Base-by-base conservation (phyloP, 106 monocot species). In the Dendrobium nobile region DNA sequence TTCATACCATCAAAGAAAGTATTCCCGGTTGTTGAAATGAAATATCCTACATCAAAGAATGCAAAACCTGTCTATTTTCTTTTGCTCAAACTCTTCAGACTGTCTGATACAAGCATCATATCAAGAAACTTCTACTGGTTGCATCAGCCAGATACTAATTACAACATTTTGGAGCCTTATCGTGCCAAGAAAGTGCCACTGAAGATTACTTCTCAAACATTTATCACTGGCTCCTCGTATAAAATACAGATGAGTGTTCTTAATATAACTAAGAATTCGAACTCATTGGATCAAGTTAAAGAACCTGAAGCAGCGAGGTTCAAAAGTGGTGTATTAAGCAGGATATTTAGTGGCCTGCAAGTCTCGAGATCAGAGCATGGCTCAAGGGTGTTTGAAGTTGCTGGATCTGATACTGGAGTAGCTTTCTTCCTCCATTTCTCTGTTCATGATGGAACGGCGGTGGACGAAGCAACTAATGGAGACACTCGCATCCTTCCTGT, bases 61-160 rank as follows among this genome's bases (percentile, higher is more conserved):
- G 88, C 86, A 31, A 93, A 95, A 65, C 88, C 87, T 10, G 91
- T 95, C 3, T 95, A 99, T 87, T 99, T 99, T 80, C 88, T 99
- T 82, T 91, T 99, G 33, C 89, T 99, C 17, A 99, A 99, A 77
- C 95, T 99, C 28, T 91, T 95, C 83, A 88, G 81, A 75, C 33
- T 82, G 47, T 88, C 91, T 16, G 87, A 93, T 72, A 88, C 31
- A 41, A 76, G 75, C 9, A 84, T 95, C 54, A 48, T 99, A 20
- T 99, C 98, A 9, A 83, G 98, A 72, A 99, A 99, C 89, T 99
- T 99, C 33, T 95, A 99, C 77, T 99, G 98, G 98, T 78, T 99
- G 77, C 91, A 91, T 86, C 87, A 85, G 0, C 85, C 89, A 72
- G 93, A 93, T 5, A 79, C 81, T 72, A 89, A 95, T 84, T 95